Evolutionary conservation across 306 rosid genomes (phyloP).

Genomic region (Erythrophleum fordii): DNA sequence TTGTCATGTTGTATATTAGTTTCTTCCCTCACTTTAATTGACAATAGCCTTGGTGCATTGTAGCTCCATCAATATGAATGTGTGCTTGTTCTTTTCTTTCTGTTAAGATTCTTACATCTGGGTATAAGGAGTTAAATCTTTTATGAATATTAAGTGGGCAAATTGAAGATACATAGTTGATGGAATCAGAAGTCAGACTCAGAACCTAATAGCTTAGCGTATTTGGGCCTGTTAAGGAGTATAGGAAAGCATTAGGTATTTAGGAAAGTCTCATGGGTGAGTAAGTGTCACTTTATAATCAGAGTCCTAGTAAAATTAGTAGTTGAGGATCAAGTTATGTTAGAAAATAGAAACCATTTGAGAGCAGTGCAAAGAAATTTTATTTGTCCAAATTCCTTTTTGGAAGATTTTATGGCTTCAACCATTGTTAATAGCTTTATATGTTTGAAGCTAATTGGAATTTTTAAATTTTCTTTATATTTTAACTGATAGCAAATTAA

Average conservation of each 20-base stretch:
- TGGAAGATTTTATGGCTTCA: neutral
- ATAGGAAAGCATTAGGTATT: neutral
- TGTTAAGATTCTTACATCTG: neutral
- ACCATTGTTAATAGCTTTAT: neutral
- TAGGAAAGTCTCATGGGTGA: neutral
- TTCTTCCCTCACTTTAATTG: neutral
- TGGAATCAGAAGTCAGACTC: neutral
- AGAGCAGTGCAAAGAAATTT: neutral
- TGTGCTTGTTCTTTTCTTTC: neutral
- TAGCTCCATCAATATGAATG: neutral
- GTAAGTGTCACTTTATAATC: neutral
- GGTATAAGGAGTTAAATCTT: neutral
- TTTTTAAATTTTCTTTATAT: constrained; percentile 9
- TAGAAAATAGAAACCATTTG: neutral
- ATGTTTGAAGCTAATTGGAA: constrained; percentile 28
- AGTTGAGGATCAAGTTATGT: neutral
- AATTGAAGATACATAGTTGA: neutral
- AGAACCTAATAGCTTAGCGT: neutral
- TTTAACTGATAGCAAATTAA: neutral
- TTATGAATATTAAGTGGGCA: neutral
- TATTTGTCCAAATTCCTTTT: neutral
- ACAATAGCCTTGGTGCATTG: neutral
- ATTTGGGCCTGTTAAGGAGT: neutral
- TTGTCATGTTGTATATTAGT: neutral
- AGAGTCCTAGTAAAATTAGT: neutral